Conservation (phyloP, 192 early-diverging fungal species). For the Coemansia aciculifera region DNA sequence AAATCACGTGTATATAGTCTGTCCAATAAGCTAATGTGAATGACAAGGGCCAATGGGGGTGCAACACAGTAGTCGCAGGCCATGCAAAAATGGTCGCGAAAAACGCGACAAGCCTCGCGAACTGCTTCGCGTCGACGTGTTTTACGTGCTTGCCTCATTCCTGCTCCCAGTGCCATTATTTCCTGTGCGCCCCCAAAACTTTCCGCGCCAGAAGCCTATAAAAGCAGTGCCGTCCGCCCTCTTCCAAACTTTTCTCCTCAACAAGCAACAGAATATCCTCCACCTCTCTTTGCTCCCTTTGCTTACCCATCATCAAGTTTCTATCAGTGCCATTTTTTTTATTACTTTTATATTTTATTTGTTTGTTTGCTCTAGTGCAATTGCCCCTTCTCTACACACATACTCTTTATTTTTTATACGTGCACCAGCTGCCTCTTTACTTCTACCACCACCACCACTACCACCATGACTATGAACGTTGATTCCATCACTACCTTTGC, state of each 20-base stretch:
- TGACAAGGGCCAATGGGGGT: neutral
- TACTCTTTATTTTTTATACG: neutral
- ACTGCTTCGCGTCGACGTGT: conserved; percentile 6
- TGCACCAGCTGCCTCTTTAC: neutral
- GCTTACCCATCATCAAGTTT: conserved; percentile 11
- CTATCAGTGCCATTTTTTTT: neutral
- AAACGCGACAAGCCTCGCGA: neutral
- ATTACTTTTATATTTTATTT: neutral
- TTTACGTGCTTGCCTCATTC: conserved; percentile 7
- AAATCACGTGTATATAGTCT: neutral
- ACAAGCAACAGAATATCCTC: neutral
- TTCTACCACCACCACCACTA: conserved; percentile 1
- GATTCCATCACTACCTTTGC: conserved; percentile 17
- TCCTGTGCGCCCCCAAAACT: neutral
- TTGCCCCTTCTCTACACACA: conserved; percentile 6
- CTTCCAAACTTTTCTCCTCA: neutral
- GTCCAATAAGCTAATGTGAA: neutral
- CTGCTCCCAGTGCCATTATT: neutral
- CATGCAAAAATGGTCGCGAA: neutral
- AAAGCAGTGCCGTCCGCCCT: conserved; percentile 7
- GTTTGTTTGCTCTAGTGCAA: neutral
- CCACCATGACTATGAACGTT: conserved; percentile 30
- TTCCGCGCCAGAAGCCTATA: conserved; percentile 3
- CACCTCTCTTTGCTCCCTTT: neutral
- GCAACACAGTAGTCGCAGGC: neutral